Evolutionary conservation across 371 early-diverging fungal species (phyloP), one percentile per base, ranked within the genome.

Genomic region (Lichtheimia ornata): DNA sequence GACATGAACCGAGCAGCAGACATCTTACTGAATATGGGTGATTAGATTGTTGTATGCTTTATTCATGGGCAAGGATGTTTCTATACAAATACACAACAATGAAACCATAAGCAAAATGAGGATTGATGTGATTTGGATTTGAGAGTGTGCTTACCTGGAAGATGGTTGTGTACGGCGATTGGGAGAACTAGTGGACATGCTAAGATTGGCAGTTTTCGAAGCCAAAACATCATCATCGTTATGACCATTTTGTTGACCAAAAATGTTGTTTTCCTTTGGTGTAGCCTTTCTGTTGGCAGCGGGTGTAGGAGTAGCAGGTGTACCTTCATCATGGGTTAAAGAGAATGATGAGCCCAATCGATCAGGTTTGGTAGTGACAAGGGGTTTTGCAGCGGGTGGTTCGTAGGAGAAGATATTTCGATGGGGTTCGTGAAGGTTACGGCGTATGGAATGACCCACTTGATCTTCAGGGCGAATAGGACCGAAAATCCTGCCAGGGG

Each of bases 1-100:
- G 75, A 87, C 54, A 59, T 84, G 41, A 81, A 82, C 54, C 76
- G 79, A 35, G 86, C 88, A 4, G 84, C 84, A n/a, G 81, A 81
- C 61, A 76, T 78, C 40, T 69, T 81, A 71, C 61, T 81, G 13
- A 73, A 64, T 30, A 76, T 74, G 28, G 35, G 35, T 1, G 35
- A 35, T 73, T 72, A 52, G n/a, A 53, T 53, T 22, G 18, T 11
- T 52, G 24, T 51, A 12, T 11, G 18, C 13, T 41, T 59, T 44
- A 61, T 43, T 61, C 47, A 61, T 61, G 61, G 30, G 53, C 52
- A 3, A 61, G 53, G 30, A 61, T 61, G 54, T 61, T 61, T 42
- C 61, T 61, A 61, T n/a, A 24, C 4, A 41, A 9, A 57, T 43
- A 44, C 18, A 42, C 4, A 56, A 22, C 17, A 13, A n/a, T 20